Conservation (phyloP, 768 basidiomycete species). For the Thelephora aurantiotincta region DNA sequence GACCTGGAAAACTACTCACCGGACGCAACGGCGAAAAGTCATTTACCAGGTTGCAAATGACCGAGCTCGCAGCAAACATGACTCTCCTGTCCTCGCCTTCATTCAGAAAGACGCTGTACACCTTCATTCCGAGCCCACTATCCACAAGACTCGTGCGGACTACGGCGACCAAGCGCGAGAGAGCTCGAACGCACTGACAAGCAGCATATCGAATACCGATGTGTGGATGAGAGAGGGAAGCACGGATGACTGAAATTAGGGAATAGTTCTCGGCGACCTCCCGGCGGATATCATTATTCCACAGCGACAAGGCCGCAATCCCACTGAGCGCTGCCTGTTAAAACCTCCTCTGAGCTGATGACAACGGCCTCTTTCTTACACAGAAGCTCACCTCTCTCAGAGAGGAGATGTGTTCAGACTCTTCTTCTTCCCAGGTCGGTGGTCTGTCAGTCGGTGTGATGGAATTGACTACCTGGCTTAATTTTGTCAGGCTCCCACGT, state of each 20-base stretch:
- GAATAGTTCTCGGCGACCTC: constrained; percentile 45
- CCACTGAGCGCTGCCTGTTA: constrained; percentile 57
- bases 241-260: constrained; percentile 39
- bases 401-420: constrained; percentile 39
- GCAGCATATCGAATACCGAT: constrained; percentile 75
- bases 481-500: constrained; percentile 44
- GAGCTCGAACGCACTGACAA: constrained; percentile 72
- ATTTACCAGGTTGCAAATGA: constrained; percentile 75
- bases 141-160: constrained; percentile 79
- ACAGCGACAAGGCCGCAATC: constrained; percentile 59
- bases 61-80: constrained; percentile 51
- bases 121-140: constrained; percentile 56
- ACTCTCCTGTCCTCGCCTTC: constrained; percentile 58
- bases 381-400: constrained; percentile 45
- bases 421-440: constrained; percentile 52
- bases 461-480: constrained; percentile 35
- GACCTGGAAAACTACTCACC: constrained; percentile 27
- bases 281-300: constrained; percentile 59
- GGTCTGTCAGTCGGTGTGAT: constrained; percentile 35
- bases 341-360: background rate
- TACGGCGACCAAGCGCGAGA: constrained; percentile 68
- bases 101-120: constrained; percentile 44
- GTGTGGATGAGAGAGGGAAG: constrained; percentile 43
- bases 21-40: constrained; percentile 72
- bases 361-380: background rate